Base-by-base conservation (phyloP, 306 rosid genomes). In the Nissolia schottii region DNA sequence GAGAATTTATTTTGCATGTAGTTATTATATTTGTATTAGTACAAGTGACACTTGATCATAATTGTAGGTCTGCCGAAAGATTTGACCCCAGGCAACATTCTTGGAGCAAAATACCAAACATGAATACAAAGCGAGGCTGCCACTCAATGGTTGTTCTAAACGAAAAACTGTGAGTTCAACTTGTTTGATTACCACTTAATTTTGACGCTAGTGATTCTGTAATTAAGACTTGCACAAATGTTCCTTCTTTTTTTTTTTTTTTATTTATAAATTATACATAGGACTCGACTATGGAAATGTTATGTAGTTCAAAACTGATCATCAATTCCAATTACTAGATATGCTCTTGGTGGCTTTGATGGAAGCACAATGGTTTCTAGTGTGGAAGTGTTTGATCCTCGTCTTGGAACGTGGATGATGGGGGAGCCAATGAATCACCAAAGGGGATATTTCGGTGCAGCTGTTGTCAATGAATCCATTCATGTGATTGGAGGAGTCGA, bases 41-140 rank as follows among this genome's bases (percentile, higher is more conserved):
- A 34, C 13, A 23, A 63, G 43, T 37, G 34, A 41, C 31, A 24
- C 56, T 63, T 55, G 5, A 20, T 4, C 18, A 70, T 71, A n/a
- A 73, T 41, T 56, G 54, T 82, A 85, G 91, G 69, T 80, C 92
- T 22, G 87, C 87, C 41, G 93, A 85, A 77, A 85, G 81, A 75
- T 90, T 87, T 55, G 96, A 90, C 65, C 85, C 90, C 20, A 80
- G 93, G 79, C 91, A 87, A 64, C 89, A 85, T 64, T 67, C 78
- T 18, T 87, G 96, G 96, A 80, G 77, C 46, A 85, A 64, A 80
- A 84, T 71, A 51, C 74, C 86, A 13, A 20, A 49, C 70, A 87
- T 85, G 96, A 73, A 70, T 46, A 31, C 77, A 60, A 73, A 60
- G 69, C 59, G 77, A 38, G 77, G 70, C 23, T 73, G 77, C 61